These are phyloP conservation scores for Fusarium nelsonii DNA, from an alignment of 2,329 filamentous ascomycete genomes.

Conservation along the genomic window DNA sequence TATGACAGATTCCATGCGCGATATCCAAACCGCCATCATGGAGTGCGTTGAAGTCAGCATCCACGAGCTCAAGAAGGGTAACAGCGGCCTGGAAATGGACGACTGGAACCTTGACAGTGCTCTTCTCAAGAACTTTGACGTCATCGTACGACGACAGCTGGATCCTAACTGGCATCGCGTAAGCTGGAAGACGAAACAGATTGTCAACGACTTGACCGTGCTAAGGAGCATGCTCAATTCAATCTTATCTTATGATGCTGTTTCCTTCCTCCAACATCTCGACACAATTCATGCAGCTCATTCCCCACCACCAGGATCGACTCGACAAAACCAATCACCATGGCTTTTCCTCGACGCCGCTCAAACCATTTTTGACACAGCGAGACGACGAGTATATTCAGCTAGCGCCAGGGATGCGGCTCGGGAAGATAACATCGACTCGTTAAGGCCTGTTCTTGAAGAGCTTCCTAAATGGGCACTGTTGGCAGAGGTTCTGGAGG, in stretches of 20 bases:
- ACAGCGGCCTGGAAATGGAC: slow-evolving; percentile 91
- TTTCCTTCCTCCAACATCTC: slow-evolving; percentile 91
- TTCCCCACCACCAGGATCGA: slow-evolving; percentile 88
- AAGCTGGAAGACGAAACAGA: slow-evolving; percentile 94
- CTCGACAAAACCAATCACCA: slow-evolving; percentile 87
- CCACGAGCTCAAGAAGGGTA: slow-evolving; percentile 90
- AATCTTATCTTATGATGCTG: slow-evolving; percentile 87
- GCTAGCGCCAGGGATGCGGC: slow-evolving; percentile 69
- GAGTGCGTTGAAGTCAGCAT: slow-evolving; percentile 97
- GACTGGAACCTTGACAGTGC: slow-evolving; percentile 97
- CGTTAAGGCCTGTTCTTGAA: slow-evolving; percentile 85
- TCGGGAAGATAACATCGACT: slow-evolving; percentile 64
- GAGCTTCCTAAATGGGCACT: slow-evolving; percentile 95
- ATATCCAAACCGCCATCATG: slow-evolving; percentile 93
- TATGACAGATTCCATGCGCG: slow-evolving; percentile 94
- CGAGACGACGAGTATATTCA: slow-evolving; percentile 87
- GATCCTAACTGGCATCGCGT: slow-evolving; percentile 98
- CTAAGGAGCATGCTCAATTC: slow-evolving; percentile 85
- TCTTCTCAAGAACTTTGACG: slow-evolving; percentile 90
- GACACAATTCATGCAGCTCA: slow-evolving; percentile 95
- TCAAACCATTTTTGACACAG: slow-evolving; percentile 92
- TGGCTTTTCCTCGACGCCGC: slow-evolving; percentile 97
- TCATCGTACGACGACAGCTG: slow-evolving; percentile 86
- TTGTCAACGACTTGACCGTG: slow-evolving; percentile 88
- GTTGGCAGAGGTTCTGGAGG: slow-evolving; percentile 88